Percentiles rank a stretch among this genome's conserved stretches.
Conservation (phyloP, 257 asterid genomes). For the Solanum acaule region DNA sequence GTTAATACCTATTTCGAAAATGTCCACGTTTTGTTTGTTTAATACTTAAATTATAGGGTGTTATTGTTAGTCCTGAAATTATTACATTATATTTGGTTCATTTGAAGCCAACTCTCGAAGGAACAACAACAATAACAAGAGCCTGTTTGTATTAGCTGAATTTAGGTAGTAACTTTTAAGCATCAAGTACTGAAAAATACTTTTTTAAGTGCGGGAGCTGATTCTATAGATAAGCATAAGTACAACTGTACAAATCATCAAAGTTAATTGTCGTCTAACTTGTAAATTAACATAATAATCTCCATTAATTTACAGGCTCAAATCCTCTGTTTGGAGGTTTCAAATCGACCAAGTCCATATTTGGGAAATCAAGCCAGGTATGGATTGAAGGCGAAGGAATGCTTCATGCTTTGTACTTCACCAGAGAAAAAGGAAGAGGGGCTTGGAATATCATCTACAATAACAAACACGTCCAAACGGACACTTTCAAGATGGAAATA, state of each 20-base stretch:
- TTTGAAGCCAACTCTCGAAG: neutral
- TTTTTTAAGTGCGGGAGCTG: neutral
- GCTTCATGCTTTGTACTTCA: constrained; percentile 39
- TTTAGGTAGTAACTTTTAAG: too few species aligned
- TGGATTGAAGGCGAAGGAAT: constrained; percentile 54
- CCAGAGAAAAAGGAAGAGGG: neutral
- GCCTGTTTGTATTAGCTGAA: neutral
- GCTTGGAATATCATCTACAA: constrained; percentile 18
- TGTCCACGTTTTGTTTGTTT: neutral
- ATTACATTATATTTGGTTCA: neutral
- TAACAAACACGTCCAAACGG: constrained; percentile 23
- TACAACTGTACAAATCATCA: neutral
- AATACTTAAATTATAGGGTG: neutral
- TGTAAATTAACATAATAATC: neutral
- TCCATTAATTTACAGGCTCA: constrained; percentile 21
- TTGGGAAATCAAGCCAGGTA: constrained; percentile 26
- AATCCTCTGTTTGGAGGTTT: constrained; percentile 40
- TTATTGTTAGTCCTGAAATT: neutral
- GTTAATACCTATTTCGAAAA: too few species aligned
- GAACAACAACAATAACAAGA: too few species aligned
- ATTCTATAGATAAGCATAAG: neutral
- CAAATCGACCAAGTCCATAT: constrained; percentile 26
- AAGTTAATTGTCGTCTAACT: neutral
- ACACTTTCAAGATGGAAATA: constrained; percentile 15
- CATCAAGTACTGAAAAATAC: neutral